These are phyloP conservation scores for Aureobasidium namibiae DNA, from an alignment of 2,329 filamentous ascomycete genomes.

Conservation along the genomic window DNA sequence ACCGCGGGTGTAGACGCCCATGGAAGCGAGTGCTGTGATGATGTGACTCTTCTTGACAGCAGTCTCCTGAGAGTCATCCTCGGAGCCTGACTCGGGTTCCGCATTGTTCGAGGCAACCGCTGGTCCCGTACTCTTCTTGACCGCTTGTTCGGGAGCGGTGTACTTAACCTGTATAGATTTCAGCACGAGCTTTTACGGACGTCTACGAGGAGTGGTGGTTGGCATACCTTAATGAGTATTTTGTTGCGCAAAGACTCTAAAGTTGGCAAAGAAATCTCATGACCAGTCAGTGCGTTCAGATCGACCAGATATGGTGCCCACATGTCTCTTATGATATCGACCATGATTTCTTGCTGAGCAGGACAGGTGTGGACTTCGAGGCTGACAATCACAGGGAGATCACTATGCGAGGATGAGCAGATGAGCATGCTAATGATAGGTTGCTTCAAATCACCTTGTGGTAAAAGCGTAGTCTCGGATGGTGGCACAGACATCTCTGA, in stretches of 20 bases:
- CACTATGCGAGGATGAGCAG: slow-evolving; percentile 25
- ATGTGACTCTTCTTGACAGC: slow-evolving; percentile 50
- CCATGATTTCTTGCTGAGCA: slow-evolving; percentile 85
- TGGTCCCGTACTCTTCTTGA: slow-evolving; percentile 1
- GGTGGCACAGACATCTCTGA: slow-evolving; percentile 75
- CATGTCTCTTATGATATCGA: slow-evolving; percentile 83
- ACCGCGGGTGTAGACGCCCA: slow-evolving; percentile 81
- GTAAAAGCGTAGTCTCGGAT: slow-evolving; percentile 73
- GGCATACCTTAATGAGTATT: slow-evolving; percentile 50
- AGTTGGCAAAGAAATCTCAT: slow-evolving; percentile 54
- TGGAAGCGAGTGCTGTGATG: slow-evolving; percentile 59
- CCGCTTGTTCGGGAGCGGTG: slow-evolving; percentile 27
- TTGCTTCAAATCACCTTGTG: slow-evolving; percentile 24
- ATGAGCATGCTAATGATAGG: background rate
- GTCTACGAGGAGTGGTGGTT: too few species aligned
- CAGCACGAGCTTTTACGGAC: too few species aligned
- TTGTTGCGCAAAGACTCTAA: slow-evolving; percentile 63
- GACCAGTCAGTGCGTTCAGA: slow-evolving; percentile 38
- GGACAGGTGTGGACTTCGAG: slow-evolving; percentile 79
- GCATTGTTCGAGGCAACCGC: background rate
- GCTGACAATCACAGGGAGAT: slow-evolving; percentile 81
- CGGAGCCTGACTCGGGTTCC: slow-evolving; percentile 26
- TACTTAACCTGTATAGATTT: slow-evolving; percentile 30
- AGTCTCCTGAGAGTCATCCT: slow-evolving; percentile 28
- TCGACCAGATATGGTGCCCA: slow-evolving; percentile 72